phyloP scores from a whole-genome alignment of 257 asterid genomes.

The Hygrophila difformis region DNA sequence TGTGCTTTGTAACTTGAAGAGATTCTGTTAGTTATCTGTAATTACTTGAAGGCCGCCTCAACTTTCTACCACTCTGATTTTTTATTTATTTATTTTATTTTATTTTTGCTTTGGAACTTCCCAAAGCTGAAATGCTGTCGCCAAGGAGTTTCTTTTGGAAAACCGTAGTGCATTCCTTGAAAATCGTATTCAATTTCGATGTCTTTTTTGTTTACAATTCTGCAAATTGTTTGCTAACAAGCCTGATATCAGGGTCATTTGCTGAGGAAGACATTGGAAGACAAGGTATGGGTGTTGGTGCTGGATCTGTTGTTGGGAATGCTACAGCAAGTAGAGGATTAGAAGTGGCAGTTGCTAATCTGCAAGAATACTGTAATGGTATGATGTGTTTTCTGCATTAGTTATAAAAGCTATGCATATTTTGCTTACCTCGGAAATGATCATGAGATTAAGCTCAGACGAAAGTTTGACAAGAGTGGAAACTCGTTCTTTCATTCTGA shows the following conservation, averaged over 20 bases:
- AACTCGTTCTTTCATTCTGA: too few relatives aligned
- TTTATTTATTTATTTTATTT: too few relatives aligned
- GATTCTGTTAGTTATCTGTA: too few relatives aligned
- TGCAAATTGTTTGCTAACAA: slow-evolving; percentile 12
- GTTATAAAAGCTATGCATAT: too few relatives aligned
- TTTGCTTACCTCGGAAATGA: too few relatives aligned
- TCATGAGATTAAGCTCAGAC: too few relatives aligned
- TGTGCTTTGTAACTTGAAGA: too few relatives aligned
- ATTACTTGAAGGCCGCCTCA: too few relatives aligned
- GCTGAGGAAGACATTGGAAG: slow-evolving; percentile 99
- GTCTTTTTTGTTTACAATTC: slow-evolving; percentile 1
- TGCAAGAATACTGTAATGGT: slow-evolving; percentile 98
- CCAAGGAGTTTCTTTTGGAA: background rate
- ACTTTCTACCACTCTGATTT: too few relatives aligned
- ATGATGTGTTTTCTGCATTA: slow-evolving; percentile 12
- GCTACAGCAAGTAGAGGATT: slow-evolving; percentile 95
- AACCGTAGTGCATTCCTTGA: background rate
- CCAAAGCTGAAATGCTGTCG: slow-evolving; percentile 2
- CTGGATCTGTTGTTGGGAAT: slow-evolving; percentile 57
- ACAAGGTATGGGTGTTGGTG: slow-evolving; percentile 41
- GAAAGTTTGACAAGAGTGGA: too few relatives aligned
- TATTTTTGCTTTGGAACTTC: too few relatives aligned
- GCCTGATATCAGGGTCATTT: slow-evolving; percentile 61
- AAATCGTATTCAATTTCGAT: background rate
- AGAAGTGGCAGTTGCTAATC: slow-evolving; percentile 95